Percentiles rank a stretch among this genome's conserved stretches.
Conservation (phyloP, 2,329 filamentous ascomycete species). For the Polychaeton citri region DNA sequence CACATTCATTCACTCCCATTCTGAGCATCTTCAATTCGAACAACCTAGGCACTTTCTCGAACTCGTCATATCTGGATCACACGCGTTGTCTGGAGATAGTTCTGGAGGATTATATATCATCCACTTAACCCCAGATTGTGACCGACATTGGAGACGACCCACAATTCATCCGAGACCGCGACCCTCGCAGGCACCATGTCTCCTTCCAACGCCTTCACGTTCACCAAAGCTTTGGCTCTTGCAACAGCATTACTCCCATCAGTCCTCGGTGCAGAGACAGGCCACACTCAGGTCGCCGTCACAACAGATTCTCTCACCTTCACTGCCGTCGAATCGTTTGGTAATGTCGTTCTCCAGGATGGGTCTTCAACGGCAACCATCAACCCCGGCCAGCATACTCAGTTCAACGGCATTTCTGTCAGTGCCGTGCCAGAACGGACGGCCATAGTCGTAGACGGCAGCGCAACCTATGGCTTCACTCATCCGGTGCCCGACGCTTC, state of each 20-base stretch:
- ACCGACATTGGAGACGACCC: no score
- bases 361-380: slow-evolving; percentile 1
- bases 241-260: background rate
- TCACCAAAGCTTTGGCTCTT: no score
- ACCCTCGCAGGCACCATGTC: no score
- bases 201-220: no score
- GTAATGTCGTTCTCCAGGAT: slow-evolving; percentile 2
- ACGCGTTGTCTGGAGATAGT: no score
- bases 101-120: no score
- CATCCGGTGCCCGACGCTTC: background rate
- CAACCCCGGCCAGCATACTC: background rate
- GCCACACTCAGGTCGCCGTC: background rate
- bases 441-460: slow-evolving; percentile 1
- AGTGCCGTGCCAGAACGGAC: slow-evolving; percentile 1
- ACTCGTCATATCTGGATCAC: no score
- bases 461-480: background rate
- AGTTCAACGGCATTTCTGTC: background rate
- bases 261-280: background rate
- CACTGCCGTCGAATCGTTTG: background rate
- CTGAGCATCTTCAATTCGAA: no score
- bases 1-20: no score
- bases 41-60: no score
- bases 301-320: background rate
- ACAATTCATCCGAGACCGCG: no score
- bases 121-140: no score